phyloP scores from a whole-genome alignment of 805 yeast species.

The Wickerhamomyces subpelliculosus region DNA sequence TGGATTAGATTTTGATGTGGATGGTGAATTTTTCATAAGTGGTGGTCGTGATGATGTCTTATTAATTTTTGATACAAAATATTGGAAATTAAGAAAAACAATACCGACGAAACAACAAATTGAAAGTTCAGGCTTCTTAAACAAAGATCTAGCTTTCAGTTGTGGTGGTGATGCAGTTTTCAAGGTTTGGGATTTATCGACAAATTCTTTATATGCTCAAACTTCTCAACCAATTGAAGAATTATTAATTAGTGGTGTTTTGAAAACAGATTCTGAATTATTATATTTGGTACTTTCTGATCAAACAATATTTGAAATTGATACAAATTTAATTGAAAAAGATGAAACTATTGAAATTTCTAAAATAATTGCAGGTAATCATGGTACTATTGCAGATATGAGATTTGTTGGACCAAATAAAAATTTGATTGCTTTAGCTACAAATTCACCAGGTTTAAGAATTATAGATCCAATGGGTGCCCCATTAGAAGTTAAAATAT shows the following conservation, averaged over 20 bases:
- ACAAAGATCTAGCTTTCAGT: conserved; percentile 64
- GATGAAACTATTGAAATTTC: conserved; percentile 32
- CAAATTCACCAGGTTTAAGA: conserved; percentile 86
- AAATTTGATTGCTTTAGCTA: conserved; percentile 70
- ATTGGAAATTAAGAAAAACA: conserved; percentile 53
- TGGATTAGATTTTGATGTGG: conserved; percentile 59
- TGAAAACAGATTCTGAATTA: conserved; percentile 29
- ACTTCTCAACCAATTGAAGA: conserved; percentile 60
- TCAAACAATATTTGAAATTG: conserved; percentile 63
- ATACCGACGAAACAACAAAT: conserved; percentile 69
- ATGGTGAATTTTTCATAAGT: conserved; percentile 52
- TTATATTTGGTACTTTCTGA: conserved; percentile 66
- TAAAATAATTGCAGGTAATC: conserved; percentile 79
- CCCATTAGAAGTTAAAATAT: conserved; percentile 55
- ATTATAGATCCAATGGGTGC: conserved; percentile 53
- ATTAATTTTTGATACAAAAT: conserved; percentile 49
- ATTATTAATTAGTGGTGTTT: conserved; percentile 56
- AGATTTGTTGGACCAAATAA: conserved; percentile 61
- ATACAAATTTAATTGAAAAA: conserved; percentile 24
- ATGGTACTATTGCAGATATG: conserved; percentile 91
- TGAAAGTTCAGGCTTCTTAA: conserved; percentile 64
- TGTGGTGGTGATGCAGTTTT: conserved; percentile 71
- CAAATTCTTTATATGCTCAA: conserved; percentile 45
- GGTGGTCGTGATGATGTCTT: conserved; percentile 89
- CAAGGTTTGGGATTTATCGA: conserved; percentile 52